These are phyloP conservation scores for Vitis riparia DNA, from an alignment of 164 flowering plant species.

Conservation along the genomic window DNA sequence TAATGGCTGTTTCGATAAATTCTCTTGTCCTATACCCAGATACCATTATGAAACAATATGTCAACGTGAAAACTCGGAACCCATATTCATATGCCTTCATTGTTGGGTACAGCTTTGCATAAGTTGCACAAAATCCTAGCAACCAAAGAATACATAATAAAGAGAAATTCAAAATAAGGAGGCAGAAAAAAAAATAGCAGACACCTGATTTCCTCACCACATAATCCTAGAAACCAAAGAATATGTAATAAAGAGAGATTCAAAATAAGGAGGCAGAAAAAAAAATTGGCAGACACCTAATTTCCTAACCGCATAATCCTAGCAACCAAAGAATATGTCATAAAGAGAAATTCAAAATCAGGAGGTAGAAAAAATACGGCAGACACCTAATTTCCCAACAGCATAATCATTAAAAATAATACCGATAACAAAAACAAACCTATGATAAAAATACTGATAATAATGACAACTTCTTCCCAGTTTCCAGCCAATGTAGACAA, in stretches of 20 bases:
- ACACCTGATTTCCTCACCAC: no score
- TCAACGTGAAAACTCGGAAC: slow-evolving; percentile 84
- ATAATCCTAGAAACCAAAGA: no score
- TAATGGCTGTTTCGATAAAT: slow-evolving; percentile 64
- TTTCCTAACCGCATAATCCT: not conserved
- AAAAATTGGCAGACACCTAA: no score
- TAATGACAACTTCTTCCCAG: slow-evolving; percentile 41
- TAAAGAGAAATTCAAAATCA: not conserved
- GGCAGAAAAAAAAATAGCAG: not conserved
- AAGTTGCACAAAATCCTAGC: slow-evolving; percentile 61
- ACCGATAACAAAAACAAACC: slow-evolving; percentile 27
- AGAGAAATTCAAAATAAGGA: not conserved
- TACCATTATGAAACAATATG: slow-evolving; percentile 73
- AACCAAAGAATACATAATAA: slow-evolving; percentile 14
- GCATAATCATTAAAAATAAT: not conserved
- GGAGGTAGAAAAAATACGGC: not conserved
- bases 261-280: no score
- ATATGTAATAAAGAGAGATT: no score
- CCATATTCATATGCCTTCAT: slow-evolving; percentile 96
- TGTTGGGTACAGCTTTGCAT: slow-evolving; percentile 72
- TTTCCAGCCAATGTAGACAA: slow-evolving; percentile 48
- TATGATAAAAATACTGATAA: slow-evolving; percentile 48
- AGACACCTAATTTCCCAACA: not conserved
- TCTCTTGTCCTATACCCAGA: slow-evolving; percentile 71
- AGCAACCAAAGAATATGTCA: not conserved